Conservation (phyloP, 768 basidiomycete genomes). For the Trametes meyenii region DNA sequence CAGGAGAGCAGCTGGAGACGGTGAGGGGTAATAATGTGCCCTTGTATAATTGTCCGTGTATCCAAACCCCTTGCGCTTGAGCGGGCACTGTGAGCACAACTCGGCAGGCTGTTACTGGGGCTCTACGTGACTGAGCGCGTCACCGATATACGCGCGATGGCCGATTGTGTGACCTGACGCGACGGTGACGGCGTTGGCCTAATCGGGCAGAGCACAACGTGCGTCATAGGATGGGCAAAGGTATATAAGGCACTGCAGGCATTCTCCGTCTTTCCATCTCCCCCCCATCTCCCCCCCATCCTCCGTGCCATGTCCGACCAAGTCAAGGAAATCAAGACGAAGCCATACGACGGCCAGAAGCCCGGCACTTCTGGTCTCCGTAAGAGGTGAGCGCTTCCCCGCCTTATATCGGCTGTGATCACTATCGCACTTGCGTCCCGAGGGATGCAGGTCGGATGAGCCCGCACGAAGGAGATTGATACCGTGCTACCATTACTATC, state of each 20-base stretch:
- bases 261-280: slow-evolving; percentile 3
- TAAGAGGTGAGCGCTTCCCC: slow-evolving; percentile 67
- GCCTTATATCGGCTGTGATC: slow-evolving; percentile 16
- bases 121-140: neutral
- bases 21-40: neutral
- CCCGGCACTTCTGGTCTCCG: slow-evolving; percentile 97
- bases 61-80: neutral
- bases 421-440: slow-evolving; percentile 19
- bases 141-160: slow-evolving; percentile 2
- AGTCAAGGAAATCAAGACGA: slow-evolving; percentile 75
- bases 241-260: slow-evolving; percentile 19
- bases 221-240: slow-evolving; percentile 19
- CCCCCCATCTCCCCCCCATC: slow-evolving; percentile 10
- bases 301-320: slow-evolving; percentile 43
- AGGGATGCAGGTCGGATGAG: too few relatives aligned
- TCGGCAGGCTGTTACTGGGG: neutral
- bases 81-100: neutral
- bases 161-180: slow-evolving; percentile 22
- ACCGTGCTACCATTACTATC: neutral
- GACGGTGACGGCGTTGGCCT: slow-evolving; percentile 20
- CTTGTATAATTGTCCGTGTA: neutral
- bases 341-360: slow-evolving; percentile 91
- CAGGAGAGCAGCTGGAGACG: slow-evolving; percentile 9
- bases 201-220: slow-evolving; percentile 17
- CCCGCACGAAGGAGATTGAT: neutral